Evolutionary conservation across 1,139 yeast species (phyloP), one percentile per base, ranked within the genome.

Genomic region (Geotrichum phurueaensis): DNA sequence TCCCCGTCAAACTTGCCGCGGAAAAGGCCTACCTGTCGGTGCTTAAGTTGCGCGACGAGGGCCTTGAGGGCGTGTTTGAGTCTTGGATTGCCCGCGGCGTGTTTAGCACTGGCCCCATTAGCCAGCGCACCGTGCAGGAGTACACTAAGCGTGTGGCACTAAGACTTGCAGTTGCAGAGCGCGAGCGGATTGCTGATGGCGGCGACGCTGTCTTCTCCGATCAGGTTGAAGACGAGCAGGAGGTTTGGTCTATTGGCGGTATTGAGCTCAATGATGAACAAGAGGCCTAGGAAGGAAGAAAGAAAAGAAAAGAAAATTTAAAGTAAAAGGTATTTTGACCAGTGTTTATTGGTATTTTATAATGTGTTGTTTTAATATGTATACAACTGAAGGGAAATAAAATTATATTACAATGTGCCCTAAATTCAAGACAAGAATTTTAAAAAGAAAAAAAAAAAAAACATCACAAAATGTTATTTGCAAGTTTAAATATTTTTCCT

Each of bases 1-100:
- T 94, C 68, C 98, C 99, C 3, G 87, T 94, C 67, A 91, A 91
- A 70, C 80, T 94, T 65, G 97, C 98, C 0, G 96, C 97, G 3
- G 99, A 94, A 73, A 90, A 90, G 77, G 92, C 96, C 0, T 92
- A 82, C 72, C 74, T 92, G 68, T 84, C 91, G 1, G 74, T 90
- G 23, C 86, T 91, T 72, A 79, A 81, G 60, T 77, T 92, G 65
- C 85, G 89, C 31, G 91, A 87, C 51, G 94, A 89, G 63, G 81
- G 77, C n/a, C 79, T 80, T n/a, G 76, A 82, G 75, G 73, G 66
- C 0, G 71, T 74, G 31, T 89, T 89, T 76, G 81, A 81, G 57
- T 68, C 70, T 15, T 94, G 97, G 97, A 74, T 81, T 51, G 70
- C 68, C 2, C 63, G 56, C 15, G 70, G 68, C 6, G 54, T 53